Percentiles rank a stretch among this genome's conserved stretches.
These are phyloP conservation scores for Prunus campanulata DNA, from an alignment of 306 rosid genomes.

Conservation along the genomic window DNA sequence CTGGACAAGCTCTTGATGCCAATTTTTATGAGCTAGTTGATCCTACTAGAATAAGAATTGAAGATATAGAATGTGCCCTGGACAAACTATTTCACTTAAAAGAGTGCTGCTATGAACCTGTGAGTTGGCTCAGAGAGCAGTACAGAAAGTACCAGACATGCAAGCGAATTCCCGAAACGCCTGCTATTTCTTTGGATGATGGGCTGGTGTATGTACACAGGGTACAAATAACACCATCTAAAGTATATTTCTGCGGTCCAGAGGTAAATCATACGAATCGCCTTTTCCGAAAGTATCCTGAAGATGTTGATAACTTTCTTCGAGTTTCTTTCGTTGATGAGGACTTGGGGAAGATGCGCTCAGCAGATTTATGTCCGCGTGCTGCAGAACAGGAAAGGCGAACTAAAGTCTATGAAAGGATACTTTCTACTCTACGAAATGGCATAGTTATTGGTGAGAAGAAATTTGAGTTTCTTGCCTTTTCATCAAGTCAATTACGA, in stretches of 20 bases:
- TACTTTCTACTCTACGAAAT: conserved; percentile 55
- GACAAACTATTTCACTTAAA: conserved; percentile 52
- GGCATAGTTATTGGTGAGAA: conserved; percentile 68
- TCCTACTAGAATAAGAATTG: conserved; percentile 27
- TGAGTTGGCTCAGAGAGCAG: conserved; percentile 54
- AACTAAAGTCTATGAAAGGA: conserved; percentile 59
- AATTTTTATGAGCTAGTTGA: conserved; percentile 57
- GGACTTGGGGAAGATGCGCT: conserved; percentile 57
- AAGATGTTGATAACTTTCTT: conserved; percentile 55
- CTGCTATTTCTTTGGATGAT: conserved; percentile 49
- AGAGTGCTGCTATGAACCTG: conserved; percentile 70
- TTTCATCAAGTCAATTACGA: conserved; percentile 83
- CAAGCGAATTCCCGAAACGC: conserved; percentile 21
- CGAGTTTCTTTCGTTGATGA: conserved; percentile 87
- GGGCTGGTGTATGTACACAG: conserved; percentile 72
- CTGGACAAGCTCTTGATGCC: conserved; percentile 56
- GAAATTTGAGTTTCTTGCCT: conserved; percentile 83
- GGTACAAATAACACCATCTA: conserved; percentile 75
- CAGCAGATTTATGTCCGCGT: conserved; percentile 66
- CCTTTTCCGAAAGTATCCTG: conserved; percentile 49
- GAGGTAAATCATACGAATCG: conserved; percentile 86
- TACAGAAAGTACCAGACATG: conserved; percentile 33
- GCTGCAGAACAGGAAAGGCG: conserved; percentile 27
- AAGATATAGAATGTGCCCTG: conserved; percentile 49
- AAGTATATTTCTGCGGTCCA: conserved; percentile 68